Base-by-base conservation (phyloP, 1,284 basidiomycete species). In the Irpex lacteus region DNA sequence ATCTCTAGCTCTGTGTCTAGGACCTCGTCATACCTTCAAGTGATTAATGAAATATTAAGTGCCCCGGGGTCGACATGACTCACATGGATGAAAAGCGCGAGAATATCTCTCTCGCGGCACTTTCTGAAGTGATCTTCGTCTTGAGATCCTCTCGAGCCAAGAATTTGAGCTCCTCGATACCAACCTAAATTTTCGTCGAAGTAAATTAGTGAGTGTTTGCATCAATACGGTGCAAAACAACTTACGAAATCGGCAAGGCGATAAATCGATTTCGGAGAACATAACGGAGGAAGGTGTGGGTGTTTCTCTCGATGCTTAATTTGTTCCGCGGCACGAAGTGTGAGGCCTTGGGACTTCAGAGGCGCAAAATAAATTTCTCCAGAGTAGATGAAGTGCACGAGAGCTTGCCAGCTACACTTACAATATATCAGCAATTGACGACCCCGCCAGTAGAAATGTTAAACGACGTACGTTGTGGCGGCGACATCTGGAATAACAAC, bases 241-340 rank as follows among this genome's bases (percentile, higher is more conserved):
- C 62, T 52, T 37, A 66, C 67, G 21, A 64, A 61, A 52, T 66
- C 65, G 21, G 67, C 67, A 15, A 68, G 63, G 9, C 62, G 61
- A 61, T 68, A 68, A 49, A 68, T 63, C 7, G 67, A 68, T 34
- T 68, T 68, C 5, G 67, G 67, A 9, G 67, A 68, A 40, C 64
- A 68, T 9, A 60, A 50, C 4, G 52, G 47, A 11, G 63, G 60
- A 34, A 26, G 60, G 36, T 60, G 18, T 37, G 65, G 59, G n/a
- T 66, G n/a, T 21, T 63, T 47, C 21, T 49, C 34, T 9, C 18
- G 11, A 49, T 62, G 49, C 50, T 60, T 26, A 4, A 18, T 21
- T 13, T 59, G 55, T 11, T n/a, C 36, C n/a, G 44, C 26, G 18
- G 11, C 13, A 26, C 67, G 62, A 32, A 18, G 13, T 15, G 59